Evolutionary conservation across 495 filamentous ascomycete species (phyloP).

Genomic region (Talaromyces stipitatus): DNA sequence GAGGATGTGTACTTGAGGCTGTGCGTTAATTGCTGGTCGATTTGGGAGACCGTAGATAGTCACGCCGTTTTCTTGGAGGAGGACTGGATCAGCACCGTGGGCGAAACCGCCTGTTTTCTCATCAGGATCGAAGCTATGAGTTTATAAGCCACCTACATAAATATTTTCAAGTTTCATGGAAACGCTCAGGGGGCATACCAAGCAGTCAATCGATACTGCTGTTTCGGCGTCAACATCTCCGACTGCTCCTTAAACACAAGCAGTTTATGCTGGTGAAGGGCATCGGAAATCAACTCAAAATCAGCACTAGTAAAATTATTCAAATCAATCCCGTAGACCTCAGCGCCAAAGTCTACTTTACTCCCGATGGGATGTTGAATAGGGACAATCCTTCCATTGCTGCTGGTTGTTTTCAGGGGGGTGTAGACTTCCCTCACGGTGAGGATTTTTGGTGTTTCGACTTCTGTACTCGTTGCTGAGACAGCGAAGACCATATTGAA

Average conservation of each 20-base stretch:
- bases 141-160: too few species aligned
- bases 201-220: conserved; percentile 20
- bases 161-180: too few species aligned
- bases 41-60: conserved; percentile 19
- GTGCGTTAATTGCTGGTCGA: conserved; percentile 14
- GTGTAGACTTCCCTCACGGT: conserved; percentile 2
- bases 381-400: conserved; percentile 3
- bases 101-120: conserved; percentile 20
- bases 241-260: conserved; percentile 27
- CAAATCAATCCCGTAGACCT: conserved; percentile 22
- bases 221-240: conserved; percentile 19
- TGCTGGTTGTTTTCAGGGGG: not conserved
- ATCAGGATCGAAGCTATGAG: conserved; percentile 11
- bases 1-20: conserved; percentile 21
- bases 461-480: not conserved
- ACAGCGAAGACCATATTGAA: conserved; percentile 2
- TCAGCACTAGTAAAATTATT: conserved; percentile 21
- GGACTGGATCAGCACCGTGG: conserved; percentile 17
- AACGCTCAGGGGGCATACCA: conserved; percentile 10
- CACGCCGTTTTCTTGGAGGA: conserved; percentile 13
- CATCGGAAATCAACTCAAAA: conserved; percentile 18
- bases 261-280: conserved; percentile 21
- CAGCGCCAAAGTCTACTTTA: conserved; percentile 19
- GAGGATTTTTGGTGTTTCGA: not conserved
- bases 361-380: not conserved